Evolutionary conservation across 768 basidiomycete genomes (phyloP), one percentile per base, ranked within the genome.

Genomic region (Mrakia gelida): DNA sequence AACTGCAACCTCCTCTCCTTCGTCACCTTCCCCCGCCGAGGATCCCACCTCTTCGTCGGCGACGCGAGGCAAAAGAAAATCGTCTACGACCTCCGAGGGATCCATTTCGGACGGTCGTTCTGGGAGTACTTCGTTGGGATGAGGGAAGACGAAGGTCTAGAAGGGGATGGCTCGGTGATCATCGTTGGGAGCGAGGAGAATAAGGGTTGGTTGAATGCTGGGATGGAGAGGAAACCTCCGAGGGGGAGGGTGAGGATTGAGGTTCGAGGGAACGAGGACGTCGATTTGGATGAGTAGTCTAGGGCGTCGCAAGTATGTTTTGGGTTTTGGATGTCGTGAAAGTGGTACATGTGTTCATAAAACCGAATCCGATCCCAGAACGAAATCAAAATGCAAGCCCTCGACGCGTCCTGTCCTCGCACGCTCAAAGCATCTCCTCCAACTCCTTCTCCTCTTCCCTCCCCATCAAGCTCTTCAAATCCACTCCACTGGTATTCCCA

Each of bases 391-490:
- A 21, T 18, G 3, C 49, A 52, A 52, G 45, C 38, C 38, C 38
- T 52, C 49, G 49, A 52, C 49, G 49, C 49, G 49, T 52, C 49
- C 21, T n/a, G n/a, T 7, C 49, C 2, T 45, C 54, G 10, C 10
- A 2, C 10, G 10, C 23, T 59, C 59, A 59, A 54, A 73, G 71
- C 28, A 73, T 54, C 52, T 73, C 54, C 52, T 73, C 71, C 71
- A 73, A 34, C 52, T 73, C 71, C 71, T 74, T 34, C 65, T 21
- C 38, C 38, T 18, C 54, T 56, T 73, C 72, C 30, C 49, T 52
- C 49, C 49, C 49, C 49, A 65, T 49, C 63, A 32, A 26, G 16
- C 43, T 45, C 23, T 21, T 52, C 71, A 54, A 15, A 38, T 38
- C 38, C 5, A 61, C 34, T 16, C 7, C 56, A 26, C 49, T 61